Conservation (phyloP, 768 basidiomycete genomes). For the Russula sp. region DNA sequence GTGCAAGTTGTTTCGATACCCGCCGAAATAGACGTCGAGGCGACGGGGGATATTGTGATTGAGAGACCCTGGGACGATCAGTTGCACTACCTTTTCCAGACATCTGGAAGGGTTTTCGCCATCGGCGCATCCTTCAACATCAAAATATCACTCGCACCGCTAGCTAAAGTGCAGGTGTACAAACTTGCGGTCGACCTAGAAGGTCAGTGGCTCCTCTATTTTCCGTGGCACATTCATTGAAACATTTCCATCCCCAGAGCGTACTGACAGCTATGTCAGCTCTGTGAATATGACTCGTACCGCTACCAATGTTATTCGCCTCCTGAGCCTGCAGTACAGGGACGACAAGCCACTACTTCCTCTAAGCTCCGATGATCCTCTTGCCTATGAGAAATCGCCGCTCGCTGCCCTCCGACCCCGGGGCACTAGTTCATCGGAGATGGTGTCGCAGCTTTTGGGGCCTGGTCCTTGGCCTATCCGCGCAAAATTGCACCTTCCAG, state of each 20-base stretch:
- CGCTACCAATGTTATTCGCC: constrained; percentile 53
- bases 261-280: constrained; percentile 72
- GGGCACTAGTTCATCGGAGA: constrained; percentile 48
- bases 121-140: constrained; percentile 81
- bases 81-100: constrained; percentile 70
- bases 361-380: constrained; percentile 60
- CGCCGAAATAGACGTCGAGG: constrained; percentile 81
- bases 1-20: constrained; percentile 72
- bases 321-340: constrained; percentile 56
- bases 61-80: constrained; percentile 91
- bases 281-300: constrained; percentile 62
- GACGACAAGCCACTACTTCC: constrained; percentile 69
- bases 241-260: constrained; percentile 48
- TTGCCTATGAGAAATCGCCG: constrained; percentile 62
- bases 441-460: constrained; percentile 58
- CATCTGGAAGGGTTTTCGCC: constrained; percentile 70
- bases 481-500: constrained; percentile 61
- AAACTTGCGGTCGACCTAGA: constrained; percentile 69
- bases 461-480: constrained; percentile 86
- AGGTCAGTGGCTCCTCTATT: constrained; percentile 44
- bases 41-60: constrained; percentile 70
- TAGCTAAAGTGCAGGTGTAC: constrained; percentile 78
- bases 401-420: constrained; percentile 45
- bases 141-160: constrained; percentile 72
- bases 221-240: not conserved